phyloP scores from a whole-genome alignment of 768 basidiomycete genomes.

The Auriscalpium microsporum region DNA sequence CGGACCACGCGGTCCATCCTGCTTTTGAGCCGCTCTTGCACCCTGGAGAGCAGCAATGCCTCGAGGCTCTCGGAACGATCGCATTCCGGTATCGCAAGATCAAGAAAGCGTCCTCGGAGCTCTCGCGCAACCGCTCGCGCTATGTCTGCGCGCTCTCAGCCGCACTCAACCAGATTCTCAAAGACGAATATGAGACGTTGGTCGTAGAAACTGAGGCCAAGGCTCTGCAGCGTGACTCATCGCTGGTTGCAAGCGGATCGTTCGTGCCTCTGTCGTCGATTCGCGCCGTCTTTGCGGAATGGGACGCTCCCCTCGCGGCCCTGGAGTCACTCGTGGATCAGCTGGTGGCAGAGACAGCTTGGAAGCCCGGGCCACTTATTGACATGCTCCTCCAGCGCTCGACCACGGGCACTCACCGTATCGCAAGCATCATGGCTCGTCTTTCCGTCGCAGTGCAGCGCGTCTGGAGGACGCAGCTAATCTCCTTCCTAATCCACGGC shows the following conservation, averaged over 20 bases:
- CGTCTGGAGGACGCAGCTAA: constrained; percentile 80
- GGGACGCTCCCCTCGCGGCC: constrained; percentile 80
- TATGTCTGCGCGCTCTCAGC: constrained; percentile 77
- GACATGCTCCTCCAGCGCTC: constrained; percentile 68
- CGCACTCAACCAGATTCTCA: constrained; percentile 63
- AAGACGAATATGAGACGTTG: constrained; percentile 71
- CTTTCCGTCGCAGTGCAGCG: constrained; percentile 71
- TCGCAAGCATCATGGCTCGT: constrained; percentile 60
- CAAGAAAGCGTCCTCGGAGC: constrained; percentile 41
- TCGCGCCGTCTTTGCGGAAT: constrained; percentile 75
- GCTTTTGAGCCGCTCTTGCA: constrained; percentile 69
- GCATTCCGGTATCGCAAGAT: constrained; percentile 71
- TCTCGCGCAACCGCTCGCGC: constrained; percentile 55
- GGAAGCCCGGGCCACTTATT: constrained; percentile 73
- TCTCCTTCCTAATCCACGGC: constrained; percentile 75
- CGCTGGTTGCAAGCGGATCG: constrained; percentile 68
- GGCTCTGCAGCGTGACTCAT: constrained; percentile 65
- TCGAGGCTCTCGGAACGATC: constrained; percentile 71
- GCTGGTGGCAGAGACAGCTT: constrained; percentile 43
- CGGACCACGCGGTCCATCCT: constrained; percentile 49
- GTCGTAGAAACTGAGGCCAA: constrained; percentile 77
- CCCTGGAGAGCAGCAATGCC: constrained; percentile 79
- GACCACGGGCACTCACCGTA: constrained; percentile 69
- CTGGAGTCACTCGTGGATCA: constrained; percentile 57
- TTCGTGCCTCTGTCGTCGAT: constrained; percentile 84